phyloP scores from a whole-genome alignment of 2,329 filamentous ascomycete species.

The Cercospora berteroae region DNA sequence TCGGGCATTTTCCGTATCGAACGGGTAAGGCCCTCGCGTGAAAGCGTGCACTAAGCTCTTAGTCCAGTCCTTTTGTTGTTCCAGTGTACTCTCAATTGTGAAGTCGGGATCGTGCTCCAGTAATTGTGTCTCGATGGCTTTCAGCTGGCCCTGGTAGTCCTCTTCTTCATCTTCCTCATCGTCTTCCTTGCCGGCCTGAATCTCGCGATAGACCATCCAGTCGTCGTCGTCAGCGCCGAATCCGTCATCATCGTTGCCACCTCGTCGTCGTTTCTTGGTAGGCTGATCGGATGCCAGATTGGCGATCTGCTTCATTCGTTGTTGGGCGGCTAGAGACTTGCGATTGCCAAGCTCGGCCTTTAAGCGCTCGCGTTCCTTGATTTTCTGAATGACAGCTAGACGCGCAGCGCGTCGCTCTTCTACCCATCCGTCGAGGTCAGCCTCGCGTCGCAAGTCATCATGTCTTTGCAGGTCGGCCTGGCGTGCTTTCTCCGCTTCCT shows the following conservation, averaged over 20 bases:
- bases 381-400: conserved; percentile 68
- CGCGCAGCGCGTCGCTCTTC: conserved; percentile 75
- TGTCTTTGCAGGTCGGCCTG: conserved; percentile 77
- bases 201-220: conserved; percentile 94
- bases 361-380: conserved; percentile 89
- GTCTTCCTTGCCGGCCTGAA: conserved; percentile 83
- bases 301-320: conserved; percentile 97
- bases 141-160: conserved; percentile 72
- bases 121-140: conserved; percentile 77
- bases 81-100: conserved; percentile 86
- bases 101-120: conserved; percentile 84
- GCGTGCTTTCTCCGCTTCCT: conserved; percentile 85
- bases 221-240: conserved; percentile 97
- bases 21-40: conserved; percentile 80
- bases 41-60: conserved; percentile 90
- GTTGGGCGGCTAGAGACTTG: conserved; percentile 92
- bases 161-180: conserved; percentile 94
- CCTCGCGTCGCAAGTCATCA: conserved; percentile 79
- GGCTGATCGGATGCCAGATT: conserved; percentile 91
- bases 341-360: conserved; percentile 95
- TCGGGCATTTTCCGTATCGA: conserved; percentile 73
- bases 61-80: conserved; percentile 92
- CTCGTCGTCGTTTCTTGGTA: conserved; percentile 67
- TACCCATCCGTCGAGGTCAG: conserved; percentile 83
- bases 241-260: conserved; percentile 90